Percentiles rank a stretch among this genome's conserved stretches.
Conservation (phyloP, 768 basidiomycete species). For the Candolleomyces efflorescens region DNA sequence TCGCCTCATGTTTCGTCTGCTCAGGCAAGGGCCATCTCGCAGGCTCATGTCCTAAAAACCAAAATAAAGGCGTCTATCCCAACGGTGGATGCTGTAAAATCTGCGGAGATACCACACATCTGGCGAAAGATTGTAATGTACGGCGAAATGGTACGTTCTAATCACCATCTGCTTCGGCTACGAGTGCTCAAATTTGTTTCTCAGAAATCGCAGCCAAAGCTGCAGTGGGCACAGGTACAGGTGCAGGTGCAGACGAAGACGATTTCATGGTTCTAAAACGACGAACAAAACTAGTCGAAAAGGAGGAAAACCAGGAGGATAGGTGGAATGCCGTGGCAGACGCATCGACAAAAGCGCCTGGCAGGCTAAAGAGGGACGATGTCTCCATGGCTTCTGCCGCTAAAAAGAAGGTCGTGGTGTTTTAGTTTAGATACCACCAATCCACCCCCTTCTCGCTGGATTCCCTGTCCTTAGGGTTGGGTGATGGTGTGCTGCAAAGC, state of each 20-base stretch:
- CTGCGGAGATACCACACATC: constrained; percentile 80
- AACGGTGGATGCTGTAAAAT: constrained; percentile 90
- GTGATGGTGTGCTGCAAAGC: too few relatives aligned
- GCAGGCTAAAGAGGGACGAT: background rate
- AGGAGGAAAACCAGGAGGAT: constrained; percentile 49
- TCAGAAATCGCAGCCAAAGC: constrained; percentile 33
- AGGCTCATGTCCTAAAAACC: constrained; percentile 77
- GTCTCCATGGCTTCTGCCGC: too few relatives aligned
- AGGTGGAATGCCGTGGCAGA: constrained; percentile 29
- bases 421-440: too few relatives aligned
- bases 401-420: too few relatives aligned
- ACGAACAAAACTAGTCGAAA: constrained; percentile 53
- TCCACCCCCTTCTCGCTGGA: too few relatives aligned
- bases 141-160: constrained; percentile 47
- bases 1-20: constrained; percentile 92
- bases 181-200: too few relatives aligned
- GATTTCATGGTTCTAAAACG: constrained; percentile 86
- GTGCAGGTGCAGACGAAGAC: constrained; percentile 87
- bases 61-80: constrained; percentile 78
- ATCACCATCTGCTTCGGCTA: too few relatives aligned
- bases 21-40: constrained; percentile 81
- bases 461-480: too few relatives aligned
- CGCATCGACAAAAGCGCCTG: background rate
- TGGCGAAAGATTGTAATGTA: constrained; percentile 78
- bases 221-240: constrained; percentile 42